A percentile compares a stretch with the other conserved stretches of the same genome.
Conservation (phyloP, 352 stramenopile genomes). For the Globisporangium mamillatum region DNA sequence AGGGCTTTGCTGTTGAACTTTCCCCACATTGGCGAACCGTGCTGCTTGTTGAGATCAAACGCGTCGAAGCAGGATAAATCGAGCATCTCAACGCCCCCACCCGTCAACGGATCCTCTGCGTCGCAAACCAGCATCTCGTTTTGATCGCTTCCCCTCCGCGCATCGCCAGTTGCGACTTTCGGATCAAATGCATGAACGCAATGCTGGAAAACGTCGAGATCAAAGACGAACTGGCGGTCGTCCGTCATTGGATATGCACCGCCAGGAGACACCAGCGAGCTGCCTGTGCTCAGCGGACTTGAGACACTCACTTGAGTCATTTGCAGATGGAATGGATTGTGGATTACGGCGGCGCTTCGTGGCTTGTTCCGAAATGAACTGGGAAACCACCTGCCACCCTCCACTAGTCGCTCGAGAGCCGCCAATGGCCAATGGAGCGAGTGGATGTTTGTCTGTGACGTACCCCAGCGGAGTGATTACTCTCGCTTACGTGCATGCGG, state of each 20-base stretch:
- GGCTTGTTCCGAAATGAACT: neutral
- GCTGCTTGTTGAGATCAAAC: neutral
- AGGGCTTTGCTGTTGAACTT: too few species aligned
- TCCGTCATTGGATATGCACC: neutral
- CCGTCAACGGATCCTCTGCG: neutral
- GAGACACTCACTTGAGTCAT: neutral
- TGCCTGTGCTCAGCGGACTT: neutral
- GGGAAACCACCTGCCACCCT: neutral
- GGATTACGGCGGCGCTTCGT: neutral
- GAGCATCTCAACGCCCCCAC: neutral
- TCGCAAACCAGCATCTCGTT: neutral
- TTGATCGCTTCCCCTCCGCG: neutral
- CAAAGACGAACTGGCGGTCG: constrained; percentile 27
- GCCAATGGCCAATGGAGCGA: too few species aligned
- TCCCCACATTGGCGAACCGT: too few species aligned
- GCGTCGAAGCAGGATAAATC: neutral
- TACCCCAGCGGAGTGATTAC: too few species aligned
- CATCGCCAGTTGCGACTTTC: constrained; percentile 15
- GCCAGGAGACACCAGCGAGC: neutral
- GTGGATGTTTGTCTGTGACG: too few species aligned
- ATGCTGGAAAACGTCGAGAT: constrained; percentile 50
- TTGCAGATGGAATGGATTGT: neutral
- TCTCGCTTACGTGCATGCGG: too few species aligned
- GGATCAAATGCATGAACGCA: constrained; percentile 10
- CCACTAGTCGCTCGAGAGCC: too few species aligned